Base-by-base conservation (phyloP, 208 protist genomes). In the Angomonas ambiguus region DNA sequence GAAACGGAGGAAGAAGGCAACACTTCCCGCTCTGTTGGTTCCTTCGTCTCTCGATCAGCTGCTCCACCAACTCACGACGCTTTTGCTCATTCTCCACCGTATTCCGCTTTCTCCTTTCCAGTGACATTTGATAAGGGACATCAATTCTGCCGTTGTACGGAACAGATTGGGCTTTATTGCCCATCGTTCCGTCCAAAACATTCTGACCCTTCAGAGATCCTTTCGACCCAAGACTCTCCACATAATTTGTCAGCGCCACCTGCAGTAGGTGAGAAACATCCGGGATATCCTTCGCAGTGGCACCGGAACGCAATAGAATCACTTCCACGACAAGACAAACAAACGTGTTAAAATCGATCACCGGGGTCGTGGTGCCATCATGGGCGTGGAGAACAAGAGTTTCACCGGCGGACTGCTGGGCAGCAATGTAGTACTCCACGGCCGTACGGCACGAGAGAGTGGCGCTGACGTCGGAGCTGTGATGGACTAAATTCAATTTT, bases 71-170 rank as follows among this genome's bases (percentile, higher is more conserved):
- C 16, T 62, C 65, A 49, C 35, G 31, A 11, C 58, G 48, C 27
- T 5, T 34, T n/a, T 2, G 24, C 20, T 51, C 49, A 32, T 65
- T 65, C 16, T 38, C 55, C 2, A 34, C 53, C 5, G 58, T 53
- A 22, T 22, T 60, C 59, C 28, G 16, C 56, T 10, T 48, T 62
- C 51, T 30, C 18, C 48, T 38, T 2, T 69, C 53, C 8, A 87
- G 33, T 10, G 74, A 69, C 32, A 71, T 69, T 13, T 64, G 51
- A 42, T 83, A 87, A 13, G 81, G 81, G 32, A 87, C 81, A 56
- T 87, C 81, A 51, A 77, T 68, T 5, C 67, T 53, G 25, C 73
- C 67, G 34, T 82, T 83, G 59, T 87, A 72, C 2, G 77, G 77
- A 10, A 77, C 38, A 0, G 63, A 32, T n/a, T 49, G n/a, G 32